Base-by-base conservation (phyloP, 2,329 filamentous ascomycete genomes). In the Trichoderma atrobrunneum region DNA sequence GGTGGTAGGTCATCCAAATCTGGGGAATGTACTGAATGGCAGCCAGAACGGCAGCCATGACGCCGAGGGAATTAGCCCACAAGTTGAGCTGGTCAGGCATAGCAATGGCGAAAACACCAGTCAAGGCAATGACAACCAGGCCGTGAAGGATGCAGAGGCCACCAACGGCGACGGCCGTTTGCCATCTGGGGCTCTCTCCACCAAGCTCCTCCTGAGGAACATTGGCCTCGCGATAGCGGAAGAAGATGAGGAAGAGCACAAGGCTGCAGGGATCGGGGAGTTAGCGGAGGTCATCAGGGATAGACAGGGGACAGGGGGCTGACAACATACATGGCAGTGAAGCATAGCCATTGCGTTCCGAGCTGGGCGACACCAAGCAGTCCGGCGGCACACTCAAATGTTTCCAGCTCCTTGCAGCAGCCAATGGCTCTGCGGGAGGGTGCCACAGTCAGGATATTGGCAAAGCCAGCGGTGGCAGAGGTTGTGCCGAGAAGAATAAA, bases 401-500 rank as follows among this genome's bases (percentile, higher is more conserved):
- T 88, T 70, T 90, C 93, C 57, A 98, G 88, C 77, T 93, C 89
- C 77, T 87, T 91, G 82, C 96, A 99, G 82, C 96, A 99, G 69
- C 88, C 88, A 73, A 98, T 91, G 80, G 97, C 95, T 71, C 90
- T 87, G 39, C 93, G 89, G 71, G 93, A 97, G 72, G 90, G 89
- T n/a, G 93, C 93, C 16, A 97, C 88, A 0, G 93, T 92, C 68
- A 98, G 85, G 79, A 99, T 98, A 79, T 98, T 98, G 74, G 93
- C 93, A 78, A 99, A 94, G 30, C 93, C 92, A 62, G 92, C 93
- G 66, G 93, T 97, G 77, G 93, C 93, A 8, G 94, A 97, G 1
- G 95, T 95, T 30, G 93, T 93, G 73, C 96, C 96, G n/a, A 99
- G 89, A 2, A 98, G 88, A 75, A 99, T 91, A 79, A 97, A 99